Percentiles rank a stretch among this genome's conserved stretches.
phyloP scores from a whole-genome alignment of 495 filamentous ascomycete species.

The Hypoxylon rickii region DNA sequence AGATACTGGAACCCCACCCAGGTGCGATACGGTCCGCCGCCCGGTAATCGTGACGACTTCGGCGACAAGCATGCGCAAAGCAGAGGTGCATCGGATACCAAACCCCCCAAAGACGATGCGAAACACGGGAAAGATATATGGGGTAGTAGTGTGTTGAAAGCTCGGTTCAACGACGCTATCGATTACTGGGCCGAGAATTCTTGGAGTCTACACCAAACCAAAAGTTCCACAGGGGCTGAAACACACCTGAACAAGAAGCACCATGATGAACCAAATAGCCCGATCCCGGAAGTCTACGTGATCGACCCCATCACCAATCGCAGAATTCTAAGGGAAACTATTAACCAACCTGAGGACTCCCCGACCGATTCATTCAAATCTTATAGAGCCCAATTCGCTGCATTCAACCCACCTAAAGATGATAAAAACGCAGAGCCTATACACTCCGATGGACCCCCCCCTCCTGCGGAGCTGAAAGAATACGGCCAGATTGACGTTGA shows the following conservation, averaged over 20 bases:
- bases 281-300: constrained; percentile 42
- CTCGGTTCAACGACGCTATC: constrained; percentile 9
- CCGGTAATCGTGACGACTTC: constrained; percentile 12
- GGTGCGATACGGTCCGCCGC: constrained; percentile 8
- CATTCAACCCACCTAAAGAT: constrained; percentile 31
- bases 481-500: constrained; percentile 43
- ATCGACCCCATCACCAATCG: constrained; percentile 68
- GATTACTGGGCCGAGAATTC: constrained; percentile 6
- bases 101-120: too few relatives aligned
- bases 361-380: constrained; percentile 35
- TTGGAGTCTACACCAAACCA: neutral
- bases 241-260: neutral
- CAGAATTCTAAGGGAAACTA: constrained; percentile 47
- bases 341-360: neutral
- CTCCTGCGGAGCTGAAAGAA: constrained; percentile 44
- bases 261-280: neutral
- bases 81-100: constrained; percentile 2
- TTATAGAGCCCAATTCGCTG: constrained; percentile 45
- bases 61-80: constrained; percentile 9
- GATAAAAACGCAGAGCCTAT: constrained; percentile 26
- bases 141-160: too few relatives aligned
- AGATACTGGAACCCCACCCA: constrained; percentile 40
- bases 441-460: constrained; percentile 43
- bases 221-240: neutral
- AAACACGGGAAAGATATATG: too few relatives aligned